Evolutionary conservation across 2,329 filamentous ascomycete genomes (phyloP), one percentile per base, ranked within the genome.

Genomic region (Alternaria gansuensis): DNA sequence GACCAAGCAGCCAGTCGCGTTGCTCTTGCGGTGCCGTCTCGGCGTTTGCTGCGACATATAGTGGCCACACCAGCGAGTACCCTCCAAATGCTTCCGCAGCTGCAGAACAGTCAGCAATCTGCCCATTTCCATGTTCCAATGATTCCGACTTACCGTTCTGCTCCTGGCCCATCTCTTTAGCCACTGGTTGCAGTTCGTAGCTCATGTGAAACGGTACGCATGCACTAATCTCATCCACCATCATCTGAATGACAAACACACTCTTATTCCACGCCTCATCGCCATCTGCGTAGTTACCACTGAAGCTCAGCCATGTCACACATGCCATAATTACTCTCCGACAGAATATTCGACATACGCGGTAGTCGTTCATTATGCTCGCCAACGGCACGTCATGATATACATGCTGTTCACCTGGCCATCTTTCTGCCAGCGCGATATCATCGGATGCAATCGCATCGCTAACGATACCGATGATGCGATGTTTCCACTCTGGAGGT

Each of bases 361-460:
- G 72, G 60, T 80, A 78, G 52, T 80, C 77, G 50, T 80, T 79
- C 51, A 77, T 68, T 57, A 79, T 75, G 46, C 73, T 77, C 2
- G 77, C 77, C 9, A 78, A 67, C 21, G 69, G 70, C 2, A 79
- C 68, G 49, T 79, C 78, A 14, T 75, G 70, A 58, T 79, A 80
- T 2, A 74, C 69, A 50, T 79, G 77, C 48, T 78, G 72, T 28
- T 78, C 76, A 8, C 78, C 78, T 2, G 69, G 67, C 77, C 78
- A 80, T 17, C 72, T 60, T 11, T 71, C 67, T 1, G 75, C 69
- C 3, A 64, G 62, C 2, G 67, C 58, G 3, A 76, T 52, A 21
- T 78, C 71, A 3, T 74, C 71, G 4, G 55, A 41, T 7, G 51
- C 45, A 1, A 73, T 67, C 1, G 69, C 58, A 2, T 70, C 65